Conservation (phyloP, 2,329 filamentous ascomycete genomes). For the Xylariaceae sp. region DNA sequence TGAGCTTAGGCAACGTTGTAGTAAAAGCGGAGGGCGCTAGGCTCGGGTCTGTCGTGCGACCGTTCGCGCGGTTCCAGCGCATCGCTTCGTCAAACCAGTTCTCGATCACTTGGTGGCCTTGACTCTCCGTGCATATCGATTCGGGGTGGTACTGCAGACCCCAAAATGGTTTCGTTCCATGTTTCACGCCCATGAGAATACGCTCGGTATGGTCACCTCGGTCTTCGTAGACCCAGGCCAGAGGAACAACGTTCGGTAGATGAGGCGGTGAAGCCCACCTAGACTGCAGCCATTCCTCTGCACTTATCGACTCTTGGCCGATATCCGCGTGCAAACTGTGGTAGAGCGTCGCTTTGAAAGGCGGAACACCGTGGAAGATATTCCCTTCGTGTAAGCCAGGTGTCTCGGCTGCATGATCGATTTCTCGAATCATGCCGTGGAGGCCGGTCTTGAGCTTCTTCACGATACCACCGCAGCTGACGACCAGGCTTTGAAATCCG, state of each 20-base stretch:
- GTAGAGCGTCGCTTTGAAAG: slow-evolving; percentile 75
- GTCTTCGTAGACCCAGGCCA: slow-evolving; percentile 64
- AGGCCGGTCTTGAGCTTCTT: slow-evolving; percentile 70
- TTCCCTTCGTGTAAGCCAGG: slow-evolving; percentile 45
- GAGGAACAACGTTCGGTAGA: slow-evolving; percentile 52
- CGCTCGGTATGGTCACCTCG: slow-evolving; percentile 46
- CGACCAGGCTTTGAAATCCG: slow-evolving; percentile 81
- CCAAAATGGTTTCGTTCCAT: slow-evolving; percentile 73
- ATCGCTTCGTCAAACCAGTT: slow-evolving; percentile 76
- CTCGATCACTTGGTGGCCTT: slow-evolving; percentile 64
- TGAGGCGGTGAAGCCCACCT: slow-evolving; percentile 44
- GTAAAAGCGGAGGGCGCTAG: slow-evolving; percentile 1
- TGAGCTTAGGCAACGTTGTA: slow-evolving; percentile 11
- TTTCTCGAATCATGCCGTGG: slow-evolving; percentile 77
- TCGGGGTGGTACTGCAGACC: slow-evolving; percentile 91
- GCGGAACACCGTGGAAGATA: slow-evolving; percentile 65
- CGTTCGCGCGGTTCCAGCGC: slow-evolving; percentile 52
- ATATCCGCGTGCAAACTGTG: slow-evolving; percentile 65
- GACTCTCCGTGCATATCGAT: slow-evolving; percentile 77
- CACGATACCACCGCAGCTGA: slow-evolving; percentile 68
- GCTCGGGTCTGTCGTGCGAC: slow-evolving; percentile 6
- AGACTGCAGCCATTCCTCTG: slow-evolving; percentile 39
- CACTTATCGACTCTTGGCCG: slow-evolving; percentile 48
- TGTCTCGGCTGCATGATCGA: slow-evolving; percentile 54
- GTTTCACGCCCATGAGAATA: slow-evolving; percentile 77